These are phyloP conservation scores for Hordeum vulgare DNA, from an alignment of 176 grass and related monocot genomes.

Conservation along the genomic window DNA sequence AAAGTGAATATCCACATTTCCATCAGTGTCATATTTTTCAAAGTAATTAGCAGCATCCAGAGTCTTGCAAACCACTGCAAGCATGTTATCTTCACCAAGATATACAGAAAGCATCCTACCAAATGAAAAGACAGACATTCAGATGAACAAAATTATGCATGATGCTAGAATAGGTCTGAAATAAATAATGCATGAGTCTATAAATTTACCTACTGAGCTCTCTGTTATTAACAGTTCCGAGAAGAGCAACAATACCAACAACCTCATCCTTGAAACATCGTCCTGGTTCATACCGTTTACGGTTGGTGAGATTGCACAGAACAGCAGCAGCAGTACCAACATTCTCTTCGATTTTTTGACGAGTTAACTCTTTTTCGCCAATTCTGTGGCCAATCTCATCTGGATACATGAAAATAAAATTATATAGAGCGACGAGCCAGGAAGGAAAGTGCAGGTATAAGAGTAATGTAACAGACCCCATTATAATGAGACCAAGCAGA, in stretches of 20 bases:
- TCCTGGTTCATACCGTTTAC: neutral
- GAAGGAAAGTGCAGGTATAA: neutral
- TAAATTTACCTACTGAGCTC: neutral
- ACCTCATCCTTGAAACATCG: neutral
- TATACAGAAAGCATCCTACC: conserved; percentile 34
- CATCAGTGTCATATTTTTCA: conserved; percentile 20
- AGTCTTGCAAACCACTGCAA: conserved; percentile 36
- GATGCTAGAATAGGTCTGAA: neutral
- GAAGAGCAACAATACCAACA: conserved; percentile 30
- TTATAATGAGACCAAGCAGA: neutral
- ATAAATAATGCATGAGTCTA: neutral
- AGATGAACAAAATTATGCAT: neutral
- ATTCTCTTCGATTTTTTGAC: conserved; percentile 8
- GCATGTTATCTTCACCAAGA: conserved; percentile 27
- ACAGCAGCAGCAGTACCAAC: conserved; percentile 26
- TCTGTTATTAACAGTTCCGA: conserved; percentile 22
- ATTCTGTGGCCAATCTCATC: conserved; percentile 7
- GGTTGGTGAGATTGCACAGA: conserved; percentile 1
- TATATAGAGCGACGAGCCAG: neutral
- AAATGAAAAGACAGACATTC: neutral
- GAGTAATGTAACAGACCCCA: neutral
- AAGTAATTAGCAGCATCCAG: neutral
- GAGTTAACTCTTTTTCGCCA: neutral
- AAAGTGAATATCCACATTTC: conserved; percentile 6
- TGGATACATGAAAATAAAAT: neutral